Percentiles rank a stretch among this genome's conserved stretches.
Evolutionary conservation across 148 eudicot species (phyloP).

Genomic region (Fagopyrum homotropicum): DNA sequence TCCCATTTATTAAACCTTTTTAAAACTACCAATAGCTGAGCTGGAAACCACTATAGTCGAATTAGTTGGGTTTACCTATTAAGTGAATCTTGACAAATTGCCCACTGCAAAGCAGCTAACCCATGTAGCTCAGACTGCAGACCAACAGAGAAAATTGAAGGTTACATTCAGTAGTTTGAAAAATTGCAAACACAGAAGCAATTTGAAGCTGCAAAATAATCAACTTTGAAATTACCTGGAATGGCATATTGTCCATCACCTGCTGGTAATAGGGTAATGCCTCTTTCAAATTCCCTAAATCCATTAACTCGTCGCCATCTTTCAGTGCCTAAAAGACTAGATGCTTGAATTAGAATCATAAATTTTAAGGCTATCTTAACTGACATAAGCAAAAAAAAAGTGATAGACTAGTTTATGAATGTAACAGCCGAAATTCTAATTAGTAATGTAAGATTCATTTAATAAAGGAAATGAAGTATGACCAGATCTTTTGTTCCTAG

Average conservation of each 20-base stretch:
- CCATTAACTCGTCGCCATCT: constrained; percentile 87
- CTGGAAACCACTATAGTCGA: background rate
- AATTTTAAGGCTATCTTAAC: background rate
- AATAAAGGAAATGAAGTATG: background rate
- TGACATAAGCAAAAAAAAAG: background rate
- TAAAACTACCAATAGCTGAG: too few species aligned
- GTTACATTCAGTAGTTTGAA: background rate
- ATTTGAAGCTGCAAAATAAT: background rate
- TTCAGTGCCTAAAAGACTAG: constrained; percentile 59
- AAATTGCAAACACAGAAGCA: background rate
- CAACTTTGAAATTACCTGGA: constrained; percentile 43
- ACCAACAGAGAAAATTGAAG: background rate
- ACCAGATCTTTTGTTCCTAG: too few species aligned
- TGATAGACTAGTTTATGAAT: background rate
- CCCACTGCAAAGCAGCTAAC: constrained; percentile 90
- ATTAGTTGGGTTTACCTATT: constrained; percentile 32
- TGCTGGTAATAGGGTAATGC: constrained; percentile 73
- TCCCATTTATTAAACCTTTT: too few species aligned
- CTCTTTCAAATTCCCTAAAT: constrained; percentile 68
- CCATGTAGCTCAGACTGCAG: constrained; percentile 86
- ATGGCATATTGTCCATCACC: constrained; percentile 74
- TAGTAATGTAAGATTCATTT: too few species aligned
- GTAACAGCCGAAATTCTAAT: too few species aligned
- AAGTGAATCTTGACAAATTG: constrained; percentile 87
- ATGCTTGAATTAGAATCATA: constrained; percentile 22